These are phyloP conservation scores for Dillenia suffruticosa DNA, from an alignment of 164 flowering plant species.

Conservation along the genomic window DNA sequence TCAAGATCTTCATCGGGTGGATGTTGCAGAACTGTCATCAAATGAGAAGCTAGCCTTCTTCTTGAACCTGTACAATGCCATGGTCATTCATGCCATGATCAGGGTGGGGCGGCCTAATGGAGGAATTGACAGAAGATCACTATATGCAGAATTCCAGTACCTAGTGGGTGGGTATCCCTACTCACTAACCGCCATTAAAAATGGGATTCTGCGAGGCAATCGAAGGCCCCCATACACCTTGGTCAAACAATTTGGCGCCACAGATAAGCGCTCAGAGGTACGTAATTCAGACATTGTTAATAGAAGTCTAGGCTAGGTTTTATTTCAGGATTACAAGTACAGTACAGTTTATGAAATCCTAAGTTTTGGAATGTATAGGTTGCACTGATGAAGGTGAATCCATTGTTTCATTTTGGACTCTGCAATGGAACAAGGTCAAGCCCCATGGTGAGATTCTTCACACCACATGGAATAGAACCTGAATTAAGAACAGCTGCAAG, in stretches of 20 bases:
- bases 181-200: constrained; percentile 53
- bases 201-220: constrained; percentile 81
- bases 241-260: constrained; percentile 48
- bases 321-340: too few species aligned
- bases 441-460: constrained; percentile 72
- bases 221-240: constrained; percentile 64
- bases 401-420: constrained; percentile 73
- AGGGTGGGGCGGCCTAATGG: constrained; percentile 74
- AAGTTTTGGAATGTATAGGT: constrained; percentile 30
- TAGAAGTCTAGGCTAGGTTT: too few species aligned
- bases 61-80: constrained; percentile 81
- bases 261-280: constrained; percentile 78
- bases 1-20: constrained; percentile 74
- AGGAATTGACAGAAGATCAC: constrained; percentile 64
- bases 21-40: constrained; percentile 42
- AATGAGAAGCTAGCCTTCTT: constrained; percentile 80
- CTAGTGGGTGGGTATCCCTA: constrained; percentile 76
- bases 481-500: constrained; percentile 69
- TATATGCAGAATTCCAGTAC: constrained; percentile 73
- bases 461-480: constrained; percentile 58
- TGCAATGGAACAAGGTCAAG: constrained; percentile 78
- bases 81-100: constrained; percentile 88
- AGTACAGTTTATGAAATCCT: too few species aligned
- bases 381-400: constrained; percentile 50
- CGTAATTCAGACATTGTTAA: neutral